phyloP scores from a whole-genome alignment of 2,329 filamentous ascomycete species.

The Colletotrichum sidae region DNA sequence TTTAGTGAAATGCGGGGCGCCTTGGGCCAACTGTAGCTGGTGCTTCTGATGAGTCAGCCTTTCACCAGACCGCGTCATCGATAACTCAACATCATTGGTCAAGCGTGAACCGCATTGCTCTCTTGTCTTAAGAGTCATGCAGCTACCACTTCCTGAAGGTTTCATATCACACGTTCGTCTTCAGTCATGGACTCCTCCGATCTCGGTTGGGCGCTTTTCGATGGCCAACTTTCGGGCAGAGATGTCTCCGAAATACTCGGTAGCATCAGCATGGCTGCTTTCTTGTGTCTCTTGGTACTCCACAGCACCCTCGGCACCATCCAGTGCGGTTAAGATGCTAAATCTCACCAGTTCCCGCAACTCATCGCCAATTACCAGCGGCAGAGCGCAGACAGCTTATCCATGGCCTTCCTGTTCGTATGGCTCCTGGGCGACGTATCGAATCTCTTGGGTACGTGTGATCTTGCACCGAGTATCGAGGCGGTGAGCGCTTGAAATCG shows the following conservation, averaged over 20 bases:
- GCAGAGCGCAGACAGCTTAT: constrained; percentile 29
- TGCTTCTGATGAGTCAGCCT: constrained; percentile 3
- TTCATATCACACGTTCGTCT: constrained; percentile 1
- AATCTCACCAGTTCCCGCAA: constrained; percentile 19
- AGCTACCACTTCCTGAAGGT: constrained; percentile 1
- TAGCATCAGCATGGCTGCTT: constrained; percentile 32
- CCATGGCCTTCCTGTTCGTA: constrained; percentile 27
- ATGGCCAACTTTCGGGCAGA: background rate
- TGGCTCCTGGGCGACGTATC: constrained; percentile 23
- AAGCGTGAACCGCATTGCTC: background rate
- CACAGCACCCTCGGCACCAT: too few relatives aligned
- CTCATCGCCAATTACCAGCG: constrained; percentile 22
- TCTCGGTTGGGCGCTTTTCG: background rate
- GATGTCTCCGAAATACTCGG: constrained; percentile 31
- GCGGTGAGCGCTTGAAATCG: background rate
- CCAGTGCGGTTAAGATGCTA: background rate
- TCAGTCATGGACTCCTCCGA: background rate
- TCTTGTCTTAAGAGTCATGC: constrained; percentile 8
- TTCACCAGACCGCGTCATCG: constrained; percentile 4
- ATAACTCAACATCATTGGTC: background rate
- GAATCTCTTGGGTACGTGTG: constrained; percentile 16
- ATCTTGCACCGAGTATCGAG: background rate
- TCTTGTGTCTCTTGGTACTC: constrained; percentile 26
- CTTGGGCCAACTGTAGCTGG: background rate
- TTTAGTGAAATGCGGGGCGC: background rate